Base-by-base conservation (phyloP, 331 rosid species). In the Arachis monticola region DNA sequence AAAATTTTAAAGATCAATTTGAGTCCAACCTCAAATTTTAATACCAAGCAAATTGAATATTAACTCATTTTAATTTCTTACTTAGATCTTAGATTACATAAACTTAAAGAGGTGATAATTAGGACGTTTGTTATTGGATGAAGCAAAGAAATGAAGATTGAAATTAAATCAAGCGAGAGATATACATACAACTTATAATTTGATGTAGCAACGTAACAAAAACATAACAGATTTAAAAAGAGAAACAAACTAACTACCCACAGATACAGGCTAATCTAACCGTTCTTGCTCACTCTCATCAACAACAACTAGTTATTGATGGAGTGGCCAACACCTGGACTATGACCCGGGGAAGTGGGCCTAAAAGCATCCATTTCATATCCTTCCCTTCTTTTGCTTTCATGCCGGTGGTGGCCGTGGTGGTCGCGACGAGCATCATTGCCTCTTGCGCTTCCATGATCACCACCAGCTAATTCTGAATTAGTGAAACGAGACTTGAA, bases 251-350 rank as follows among this genome's bases (percentile, higher is more conserved):
- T 17, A 17, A 17, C 22, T 52, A 52, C 57, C 11, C n/a, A 51
- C 41, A 47, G 8, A 50, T 13, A 13, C 42, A 50, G 11, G 63
- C 31, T 14, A 50, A 58, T 62, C 9, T 10, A 40, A 13, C 44
- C 6, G 52, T 46, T 46, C 9, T 46, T 8, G 1, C 50, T 46
- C 11, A 2, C 55, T 48, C 55, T 9, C 55, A 41, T 41, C 0
- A 41, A 41, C 5, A 3, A 1, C 45, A 6, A 0, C 22, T 66
- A 47, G 41, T 10, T 27, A 66, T 79, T 73, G 70, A 65, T 40
- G 69, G 83, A 82, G 70, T 78, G 86, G 63, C 86, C 86, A 69
- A 82, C 86, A 40, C 86, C 86, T 13, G 86, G 83, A 58, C 86
- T 82, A 58, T 78, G 80, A 48, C 83, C 83, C 5, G 86, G 83